Conservation (phyloP, 148 eudicot species). For the Bassia scoparia region DNA sequence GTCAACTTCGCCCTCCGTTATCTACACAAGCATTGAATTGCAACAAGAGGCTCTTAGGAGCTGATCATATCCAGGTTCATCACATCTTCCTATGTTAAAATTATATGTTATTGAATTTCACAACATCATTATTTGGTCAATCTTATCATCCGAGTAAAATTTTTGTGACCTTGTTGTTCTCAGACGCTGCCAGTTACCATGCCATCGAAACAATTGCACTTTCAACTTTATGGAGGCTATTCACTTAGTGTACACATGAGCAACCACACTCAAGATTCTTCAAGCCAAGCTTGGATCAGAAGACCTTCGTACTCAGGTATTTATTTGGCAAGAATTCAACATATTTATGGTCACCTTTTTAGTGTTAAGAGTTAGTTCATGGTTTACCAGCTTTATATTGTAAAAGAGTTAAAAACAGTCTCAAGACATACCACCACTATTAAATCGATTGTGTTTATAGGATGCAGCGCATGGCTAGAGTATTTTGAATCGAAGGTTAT, state of each 20-base stretch:
- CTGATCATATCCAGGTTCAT: constrained; percentile 94
- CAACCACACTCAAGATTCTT: constrained; percentile 94
- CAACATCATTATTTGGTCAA: not conserved
- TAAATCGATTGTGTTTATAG: constrained; percentile 39
- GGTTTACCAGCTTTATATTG: not conserved
- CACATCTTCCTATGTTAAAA: constrained; percentile 19
- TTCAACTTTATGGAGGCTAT: constrained; percentile 99
- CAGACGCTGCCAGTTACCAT: constrained; percentile 99
- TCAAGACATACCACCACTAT: constrained; percentile 2
- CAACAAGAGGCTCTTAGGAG: constrained; percentile 83
- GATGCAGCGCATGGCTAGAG: constrained; percentile 99
- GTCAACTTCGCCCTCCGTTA: constrained; percentile 93
- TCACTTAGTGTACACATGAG: constrained; percentile 97
- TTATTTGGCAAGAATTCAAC: not conserved
- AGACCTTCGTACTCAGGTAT: constrained; percentile 97
- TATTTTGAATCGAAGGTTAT: constrained; percentile 94
- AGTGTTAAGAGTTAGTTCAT: not conserved
- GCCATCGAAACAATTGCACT: constrained; percentile 99
- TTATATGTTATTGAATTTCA: not conserved
- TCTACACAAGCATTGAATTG: constrained; percentile 98
- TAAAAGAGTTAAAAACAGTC: not conserved
- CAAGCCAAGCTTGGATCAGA: constrained; percentile 92
- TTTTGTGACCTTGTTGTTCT: not conserved
- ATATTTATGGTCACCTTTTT: not conserved
- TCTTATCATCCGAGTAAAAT: not conserved